Evolutionary conservation across 768 basidiomycete species (phyloP).

Genomic region (Termitomyces sp.): DNA sequence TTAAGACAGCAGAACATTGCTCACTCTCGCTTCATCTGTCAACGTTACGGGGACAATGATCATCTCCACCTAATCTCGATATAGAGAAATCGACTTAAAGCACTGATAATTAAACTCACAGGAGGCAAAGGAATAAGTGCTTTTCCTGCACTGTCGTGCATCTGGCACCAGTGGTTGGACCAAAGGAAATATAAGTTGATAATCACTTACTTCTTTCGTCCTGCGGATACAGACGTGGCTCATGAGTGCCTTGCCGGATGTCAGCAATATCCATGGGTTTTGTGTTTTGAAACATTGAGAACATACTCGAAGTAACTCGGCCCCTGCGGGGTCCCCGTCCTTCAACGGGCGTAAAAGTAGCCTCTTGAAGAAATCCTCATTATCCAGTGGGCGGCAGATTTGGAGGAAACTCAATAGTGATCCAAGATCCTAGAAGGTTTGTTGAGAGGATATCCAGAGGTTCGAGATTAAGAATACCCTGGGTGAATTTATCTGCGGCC

Average conservation of each 20-base stretch:
- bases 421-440: slow-evolving; percentile 68
- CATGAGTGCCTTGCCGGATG: slow-evolving; percentile 60
- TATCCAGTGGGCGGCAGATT: slow-evolving; percentile 83
- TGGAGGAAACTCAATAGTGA: slow-evolving; percentile 80
- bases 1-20: slow-evolving; percentile 7
- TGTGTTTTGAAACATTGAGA: neutral
- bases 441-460: neutral
- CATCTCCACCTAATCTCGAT: slow-evolving; percentile 60
- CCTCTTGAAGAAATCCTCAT: slow-evolving; percentile 78
- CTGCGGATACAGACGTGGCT: slow-evolving; percentile 74
- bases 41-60: slow-evolving; percentile 71
- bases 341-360: slow-evolving; percentile 77
- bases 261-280: slow-evolving; percentile 8
- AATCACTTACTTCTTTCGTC: slow-evolving; percentile 66
- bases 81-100: neutral
- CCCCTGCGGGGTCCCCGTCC: slow-evolving; percentile 62
- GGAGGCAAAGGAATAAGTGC: slow-evolving; percentile 74
- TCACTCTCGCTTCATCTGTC: slow-evolving; percentile 59
- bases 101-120: slow-evolving; percentile 25
- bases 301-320: slow-evolving; percentile 65
- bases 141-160: slow-evolving; percentile 80
- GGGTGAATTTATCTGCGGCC: slow-evolving; percentile 70
- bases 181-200: neutral
- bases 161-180: slow-evolving; percentile 36
- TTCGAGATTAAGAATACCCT: slow-evolving; percentile 36